Percentiles rank a stretch among this genome's conserved stretches.
These are phyloP conservation scores for Phyllostachys edulis DNA, from an alignment of 176 grass and related monocot genomes.

Conservation along the genomic window DNA sequence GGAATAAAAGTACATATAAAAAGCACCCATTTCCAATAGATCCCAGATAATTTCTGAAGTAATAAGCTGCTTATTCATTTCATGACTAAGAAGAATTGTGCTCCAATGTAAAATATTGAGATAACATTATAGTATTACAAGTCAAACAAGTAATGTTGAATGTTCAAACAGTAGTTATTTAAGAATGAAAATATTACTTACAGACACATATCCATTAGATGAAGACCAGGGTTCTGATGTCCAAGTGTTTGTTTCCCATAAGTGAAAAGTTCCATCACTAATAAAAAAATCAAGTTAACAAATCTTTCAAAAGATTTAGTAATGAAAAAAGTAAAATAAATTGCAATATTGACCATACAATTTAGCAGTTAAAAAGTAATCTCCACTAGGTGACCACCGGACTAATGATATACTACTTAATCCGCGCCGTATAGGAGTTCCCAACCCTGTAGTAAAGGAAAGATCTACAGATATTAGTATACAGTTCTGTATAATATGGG, in stretches of 20 bases:
- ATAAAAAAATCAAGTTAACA: constrained; percentile 29
- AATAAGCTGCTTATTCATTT: not conserved
- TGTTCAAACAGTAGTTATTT: not conserved
- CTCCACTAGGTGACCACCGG: constrained; percentile 90
- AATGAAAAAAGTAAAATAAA: constrained; percentile 17
- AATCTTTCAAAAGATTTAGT: constrained; percentile 18
- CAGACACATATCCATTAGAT: constrained; percentile 84
- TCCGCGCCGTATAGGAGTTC: constrained; percentile 83
- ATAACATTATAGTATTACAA: not conserved
- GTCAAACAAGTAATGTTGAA: not conserved
- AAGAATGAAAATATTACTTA: constrained; percentile 41
- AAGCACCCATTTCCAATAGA: not conserved
- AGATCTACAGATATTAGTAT: constrained; percentile 12
- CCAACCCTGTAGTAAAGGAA: constrained; percentile 53
- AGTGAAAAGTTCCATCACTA: constrained; percentile 94
- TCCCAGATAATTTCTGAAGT: not conserved
- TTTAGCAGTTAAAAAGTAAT: constrained; percentile 87
- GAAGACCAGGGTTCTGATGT: constrained; percentile 96
- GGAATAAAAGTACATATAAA: not conserved
- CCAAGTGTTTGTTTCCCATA: constrained; percentile 97
- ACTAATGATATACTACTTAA: constrained; percentile 78
- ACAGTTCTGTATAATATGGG: not conserved
- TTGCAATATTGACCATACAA: constrained; percentile 57
- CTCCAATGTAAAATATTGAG: not conserved
- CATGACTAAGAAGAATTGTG: not conserved